Base-by-base conservation (phyloP, 2,329 filamentous ascomycete species). In the Arthroderma sp. region DNA sequence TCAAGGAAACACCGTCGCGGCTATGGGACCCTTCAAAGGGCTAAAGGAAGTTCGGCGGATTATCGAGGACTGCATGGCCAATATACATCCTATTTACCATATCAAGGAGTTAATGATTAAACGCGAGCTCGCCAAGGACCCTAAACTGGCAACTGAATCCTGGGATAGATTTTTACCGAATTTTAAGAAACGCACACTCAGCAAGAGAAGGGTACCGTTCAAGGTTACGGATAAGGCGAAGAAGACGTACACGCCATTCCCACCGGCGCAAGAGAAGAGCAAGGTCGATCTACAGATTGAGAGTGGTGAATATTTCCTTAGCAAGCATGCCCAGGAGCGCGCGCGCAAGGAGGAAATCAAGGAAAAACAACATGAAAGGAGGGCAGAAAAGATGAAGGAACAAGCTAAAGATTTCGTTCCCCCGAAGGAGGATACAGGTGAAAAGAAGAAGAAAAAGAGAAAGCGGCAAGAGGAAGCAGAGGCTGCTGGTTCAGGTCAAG, bases 261-360 rank as follows among this genome's bases (percentile, higher is more conserved):
- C 91, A 40, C 91, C 91, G 5, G 78, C 87, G 37, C 87, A 88
- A 53, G 89, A 98, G 74, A 94, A 94, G 84, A 95, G 88, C 78
- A 98, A 96, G 78, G 77, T 98, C 56, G 91, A 98, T 66, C 68
- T 87, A 65, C 89, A 98, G 74, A 94, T 98, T 70, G 91, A 98
- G 72, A 88, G 79, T 56, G 89, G 91, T 67, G 89, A 96, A 69
- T 98, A 94, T 69, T 96, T 96, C 65, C 67, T 98, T 60, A 81
- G 81, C 59, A 94, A 94, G 72, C 80, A 88, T 59, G 88, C 86
- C 48, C 94, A 94, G 73, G 85, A 94, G 58, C 75, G 88, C 49
- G 83, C 81, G 44, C 79, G 73, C 39, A 80, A 83, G 64, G 82
- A 89, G 60, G 83, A 85, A 58, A 73, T 86, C 52, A 75, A 85